Evolutionary conservation across 345 rosid genomes (phyloP).

Genomic region (Dipteronia dyeriana): DNA sequence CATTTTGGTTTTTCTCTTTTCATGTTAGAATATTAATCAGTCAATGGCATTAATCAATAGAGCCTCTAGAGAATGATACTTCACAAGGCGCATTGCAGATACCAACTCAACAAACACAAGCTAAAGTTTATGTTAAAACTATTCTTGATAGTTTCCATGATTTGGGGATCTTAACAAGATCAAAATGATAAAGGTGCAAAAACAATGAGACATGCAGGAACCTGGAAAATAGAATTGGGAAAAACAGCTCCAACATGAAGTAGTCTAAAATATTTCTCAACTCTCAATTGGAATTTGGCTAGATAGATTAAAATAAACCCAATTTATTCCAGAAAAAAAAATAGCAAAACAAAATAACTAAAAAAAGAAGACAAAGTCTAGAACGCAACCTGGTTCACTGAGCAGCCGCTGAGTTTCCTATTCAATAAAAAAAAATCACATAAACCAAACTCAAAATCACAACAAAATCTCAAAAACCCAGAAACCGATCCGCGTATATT

Average conservation of each 20-base stretch:
- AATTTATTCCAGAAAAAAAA: neutral
- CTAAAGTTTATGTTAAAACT: neutral
- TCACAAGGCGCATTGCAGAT: neutral
- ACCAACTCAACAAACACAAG: neutral
- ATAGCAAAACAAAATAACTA: too few species aligned
- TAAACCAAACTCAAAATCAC: neutral
- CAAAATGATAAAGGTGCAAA: neutral
- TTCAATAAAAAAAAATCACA: conserved; percentile 8
- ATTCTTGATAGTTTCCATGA: neutral
- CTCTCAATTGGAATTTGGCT: neutral
- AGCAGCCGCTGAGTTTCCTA: conserved; percentile 14
- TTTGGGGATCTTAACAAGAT: neutral
- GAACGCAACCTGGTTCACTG: conserved; percentile 54
- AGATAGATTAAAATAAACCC: neutral
- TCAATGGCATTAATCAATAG: neutral
- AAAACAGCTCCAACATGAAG: neutral
- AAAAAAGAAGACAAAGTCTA: neutral
- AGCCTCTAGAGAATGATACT: neutral
- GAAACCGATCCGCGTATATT: neutral
- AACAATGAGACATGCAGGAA: neutral
- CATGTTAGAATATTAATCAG: neutral
- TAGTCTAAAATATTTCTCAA: too few species aligned
- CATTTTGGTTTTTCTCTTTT: neutral
- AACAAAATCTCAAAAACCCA: neutral
- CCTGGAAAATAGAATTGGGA: too few species aligned